Evolutionary conservation across 148 eudicot species (phyloP).

Genomic region (Selenicereus undatus): DNA sequence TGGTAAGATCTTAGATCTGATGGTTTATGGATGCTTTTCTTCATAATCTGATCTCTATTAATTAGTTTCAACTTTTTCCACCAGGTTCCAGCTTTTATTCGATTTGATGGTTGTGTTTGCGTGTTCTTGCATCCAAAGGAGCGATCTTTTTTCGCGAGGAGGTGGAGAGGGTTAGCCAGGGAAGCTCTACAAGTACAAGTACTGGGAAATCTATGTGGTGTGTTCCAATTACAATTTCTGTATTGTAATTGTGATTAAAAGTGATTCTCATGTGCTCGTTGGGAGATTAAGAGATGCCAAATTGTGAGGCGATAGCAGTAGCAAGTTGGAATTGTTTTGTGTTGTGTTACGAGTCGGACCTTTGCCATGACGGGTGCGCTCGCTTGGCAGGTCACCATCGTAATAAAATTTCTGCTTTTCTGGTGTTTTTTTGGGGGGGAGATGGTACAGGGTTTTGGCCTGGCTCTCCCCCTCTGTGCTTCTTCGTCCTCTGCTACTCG

Average conservation of each 20-base stretch:
- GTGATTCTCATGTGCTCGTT: neutral
- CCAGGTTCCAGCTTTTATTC: neutral
- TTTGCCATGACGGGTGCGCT: constrained; percentile 41
- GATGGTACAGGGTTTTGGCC: constrained; percentile 30
- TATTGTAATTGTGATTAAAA: neutral
- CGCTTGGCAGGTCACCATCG: constrained; percentile 35
- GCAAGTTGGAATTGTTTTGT: neutral
- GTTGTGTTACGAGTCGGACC: constrained; percentile 18
- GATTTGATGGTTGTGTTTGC: neutral
- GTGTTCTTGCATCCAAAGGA: neutral
- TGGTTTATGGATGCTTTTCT: neutral
- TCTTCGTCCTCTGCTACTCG: neutral
- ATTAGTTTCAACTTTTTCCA: neutral
- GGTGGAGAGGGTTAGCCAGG: too few relatives aligned
- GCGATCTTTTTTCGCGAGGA: neutral
- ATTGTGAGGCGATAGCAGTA: neutral
- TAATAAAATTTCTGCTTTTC: constrained; percentile 14
- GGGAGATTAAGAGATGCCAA: neutral
- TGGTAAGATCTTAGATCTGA: neutral
- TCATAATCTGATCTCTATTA: neutral
- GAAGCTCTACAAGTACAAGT: too few relatives aligned
- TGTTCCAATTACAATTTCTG: neutral
- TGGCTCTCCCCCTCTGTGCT: constrained; percentile 18
- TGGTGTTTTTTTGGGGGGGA: constrained; percentile 18
- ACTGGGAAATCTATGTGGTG: neutral